Evolutionary conservation across 2,329 filamentous ascomycete genomes (phyloP), one percentile per base, ranked within the genome.

Genomic region (Purpureocillium lavendulum): DNA sequence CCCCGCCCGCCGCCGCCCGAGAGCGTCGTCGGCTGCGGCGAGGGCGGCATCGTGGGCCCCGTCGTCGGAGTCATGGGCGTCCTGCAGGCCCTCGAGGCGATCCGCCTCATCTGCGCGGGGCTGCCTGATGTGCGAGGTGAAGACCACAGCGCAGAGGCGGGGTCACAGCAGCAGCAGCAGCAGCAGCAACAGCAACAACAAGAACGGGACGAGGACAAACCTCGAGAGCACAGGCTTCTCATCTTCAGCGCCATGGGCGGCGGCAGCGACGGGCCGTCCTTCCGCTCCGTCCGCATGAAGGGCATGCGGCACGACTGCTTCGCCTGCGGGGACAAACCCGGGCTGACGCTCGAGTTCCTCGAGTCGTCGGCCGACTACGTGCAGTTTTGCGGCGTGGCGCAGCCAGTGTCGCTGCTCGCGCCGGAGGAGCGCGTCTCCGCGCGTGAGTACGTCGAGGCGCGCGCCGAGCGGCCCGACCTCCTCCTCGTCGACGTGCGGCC

Each of bases 31-130:
- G 87, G 82, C 43, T 98, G 92, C 54, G 87, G 89, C 31, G 92
- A 98, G 57, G 90, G 89, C 9, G 92, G 92, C 0, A 88, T 98
- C 8, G 54, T 98, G 2, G 92, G 92, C 0, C 89, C 92, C 0
- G 88, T 96, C 0, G 92, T 98, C 0, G 92, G 92, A 0, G 73
- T 80, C 1, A 96, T 98, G 87, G 92, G 92, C 7, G 81, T 95
- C 0, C 64, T 97, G 40, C 92, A 97, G 65, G 90, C 92, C 0
- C 67, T 94, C 2, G 88, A 97, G 62, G 80, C 87, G 0, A 80
- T 97, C 52, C 92, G 94, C 57, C 60, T 96, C n/a, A 71, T 96
- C 13, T 26, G 29, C n/a, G 7, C 29, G 13, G 11, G 29, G 29
- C 29, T 4, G 11, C 7, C 29, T 30, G 7, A 14, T 7, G 7